Conservation (phyloP, 108 stramenopile genomes). For the Bacterosira constricta region DNA sequence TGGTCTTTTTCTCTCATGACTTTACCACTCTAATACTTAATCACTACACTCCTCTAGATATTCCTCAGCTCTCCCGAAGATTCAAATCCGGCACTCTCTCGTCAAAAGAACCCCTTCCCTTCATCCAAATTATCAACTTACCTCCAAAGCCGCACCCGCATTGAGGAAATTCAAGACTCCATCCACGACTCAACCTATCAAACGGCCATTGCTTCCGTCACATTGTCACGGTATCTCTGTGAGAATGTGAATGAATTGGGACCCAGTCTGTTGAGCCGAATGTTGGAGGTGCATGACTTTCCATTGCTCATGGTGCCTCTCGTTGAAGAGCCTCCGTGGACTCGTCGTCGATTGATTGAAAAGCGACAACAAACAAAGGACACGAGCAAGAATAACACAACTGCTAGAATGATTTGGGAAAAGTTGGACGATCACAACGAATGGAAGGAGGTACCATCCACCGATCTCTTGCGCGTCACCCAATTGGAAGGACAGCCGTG, state of each 20-base stretch:
- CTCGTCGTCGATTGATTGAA: conserved; percentile 46
- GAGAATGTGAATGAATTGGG: conserved; percentile 28
- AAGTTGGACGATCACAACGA: conserved; percentile 64
- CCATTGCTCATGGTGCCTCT: conserved; percentile 72
- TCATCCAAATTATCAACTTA: conserved; percentile 10
- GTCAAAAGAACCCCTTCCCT: conserved; percentile 33
- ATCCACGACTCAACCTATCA: conserved; percentile 29
- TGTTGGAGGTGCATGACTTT: conserved; percentile 82
- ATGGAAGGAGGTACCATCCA: conserved; percentile 60
- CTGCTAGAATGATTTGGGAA: conserved; percentile 66
- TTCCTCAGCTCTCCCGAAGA: conserved; percentile 41
- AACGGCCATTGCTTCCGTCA: conserved; percentile 43
- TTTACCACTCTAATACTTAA: background rate
- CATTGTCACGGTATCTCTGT: conserved; percentile 41
- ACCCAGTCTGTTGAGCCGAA: conserved; percentile 35
- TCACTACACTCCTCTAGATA: conserved; percentile 2
- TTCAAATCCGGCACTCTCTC: conserved; percentile 25
- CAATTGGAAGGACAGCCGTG: conserved; percentile 82
- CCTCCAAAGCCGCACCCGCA: conserved; percentile 22
- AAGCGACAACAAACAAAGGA: background rate
- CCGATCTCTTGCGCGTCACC: conserved; percentile 69
- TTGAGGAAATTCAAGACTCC: conserved; percentile 42
- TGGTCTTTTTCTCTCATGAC: background rate
- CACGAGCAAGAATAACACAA: background rate
- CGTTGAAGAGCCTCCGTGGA: conserved; percentile 90